Percentiles rank a stretch among this genome's conserved stretches.
Evolutionary conservation across 1,139 yeast genomes (phyloP).

Genomic region (Yamadazyma spencermartinsiae): DNA sequence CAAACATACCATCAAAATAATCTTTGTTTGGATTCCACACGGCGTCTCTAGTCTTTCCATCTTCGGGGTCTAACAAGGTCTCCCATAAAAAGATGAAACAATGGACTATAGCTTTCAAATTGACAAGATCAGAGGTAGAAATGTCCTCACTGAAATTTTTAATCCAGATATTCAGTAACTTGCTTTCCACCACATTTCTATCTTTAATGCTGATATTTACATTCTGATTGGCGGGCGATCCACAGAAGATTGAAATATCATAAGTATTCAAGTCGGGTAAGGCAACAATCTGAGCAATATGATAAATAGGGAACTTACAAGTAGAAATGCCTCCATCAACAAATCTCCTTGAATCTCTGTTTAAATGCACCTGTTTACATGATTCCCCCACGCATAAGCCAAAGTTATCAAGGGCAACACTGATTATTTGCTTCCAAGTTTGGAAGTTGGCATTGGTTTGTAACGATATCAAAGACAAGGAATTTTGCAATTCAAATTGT

Average conservation of each 20-base stretch:
- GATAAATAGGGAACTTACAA: constrained; percentile 53
- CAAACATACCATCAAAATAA: constrained; percentile 42
- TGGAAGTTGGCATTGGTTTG: constrained; percentile 27
- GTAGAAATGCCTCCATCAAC: constrained; percentile 13
- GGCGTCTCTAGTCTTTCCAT: constrained; percentile 33
- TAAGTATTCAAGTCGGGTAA: constrained; percentile 64
- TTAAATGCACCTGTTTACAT: constrained; percentile 11
- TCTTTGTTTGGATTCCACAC: constrained; percentile 29
- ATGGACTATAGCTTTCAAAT: constrained; percentile 53
- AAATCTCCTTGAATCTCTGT: constrained; percentile 11
- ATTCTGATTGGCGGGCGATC: constrained; percentile 82
- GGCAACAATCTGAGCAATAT: constrained; percentile 71
- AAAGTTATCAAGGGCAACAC: constrained; percentile 57
- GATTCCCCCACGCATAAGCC: constrained; percentile 10
- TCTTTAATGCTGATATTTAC: constrained; percentile 63
- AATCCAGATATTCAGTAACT: constrained; percentile 52
- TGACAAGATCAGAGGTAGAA: constrained; percentile 34
- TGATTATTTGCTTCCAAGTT: constrained; percentile 65
- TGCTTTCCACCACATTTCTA: constrained; percentile 50
- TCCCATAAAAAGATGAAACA: constrained; percentile 66
- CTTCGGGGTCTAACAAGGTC: constrained; percentile 42
- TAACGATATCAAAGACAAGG: constrained; percentile 42
- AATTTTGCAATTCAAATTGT: constrained; percentile 63
- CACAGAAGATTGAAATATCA: constrained; percentile 77
- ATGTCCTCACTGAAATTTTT: constrained; percentile 19